phyloP scores from a whole-genome alignment of 208 protist species.

The Herpetomonas tarakana region DNA sequence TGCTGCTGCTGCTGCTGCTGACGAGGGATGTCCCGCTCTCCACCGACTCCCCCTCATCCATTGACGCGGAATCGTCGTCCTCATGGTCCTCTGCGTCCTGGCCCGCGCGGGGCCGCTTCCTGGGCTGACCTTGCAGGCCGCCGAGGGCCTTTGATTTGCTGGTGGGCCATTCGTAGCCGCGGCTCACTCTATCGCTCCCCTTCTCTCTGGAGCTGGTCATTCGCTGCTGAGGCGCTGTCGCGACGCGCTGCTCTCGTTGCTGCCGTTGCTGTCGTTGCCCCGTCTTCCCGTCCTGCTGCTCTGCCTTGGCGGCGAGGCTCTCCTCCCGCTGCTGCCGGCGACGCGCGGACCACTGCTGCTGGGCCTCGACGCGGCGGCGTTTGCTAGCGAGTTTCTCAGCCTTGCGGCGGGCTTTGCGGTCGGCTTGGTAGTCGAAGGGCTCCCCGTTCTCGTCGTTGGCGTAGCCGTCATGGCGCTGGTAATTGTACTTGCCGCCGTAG shows the following conservation, averaged over 20 bases:
- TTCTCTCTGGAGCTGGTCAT: too few species aligned
- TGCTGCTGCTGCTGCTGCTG: not conserved
- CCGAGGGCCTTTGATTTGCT: too few species aligned
- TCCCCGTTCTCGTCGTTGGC: constrained; percentile 16
- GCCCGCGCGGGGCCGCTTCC: not conserved
- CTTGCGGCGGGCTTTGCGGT: constrained; percentile 64
- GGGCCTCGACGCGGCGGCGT: constrained; percentile 45
- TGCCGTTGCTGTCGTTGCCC: constrained; percentile 1
- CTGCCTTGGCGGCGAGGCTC: constrained; percentile 10
- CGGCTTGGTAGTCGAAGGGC: constrained; percentile 30
- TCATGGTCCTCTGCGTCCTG: not conserved
- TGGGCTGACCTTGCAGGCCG: too few species aligned
- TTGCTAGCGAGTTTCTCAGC: constrained; percentile 42
- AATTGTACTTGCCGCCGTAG: not conserved
- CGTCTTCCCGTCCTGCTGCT: constrained; percentile 9
- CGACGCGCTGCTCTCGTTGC: constrained; percentile 4
- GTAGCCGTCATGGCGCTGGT: constrained; percentile 13
- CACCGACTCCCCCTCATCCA: constrained; percentile 4
- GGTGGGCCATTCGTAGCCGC: too few species aligned
- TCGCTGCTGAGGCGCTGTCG: too few species aligned
- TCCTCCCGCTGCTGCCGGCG: constrained; percentile 23
- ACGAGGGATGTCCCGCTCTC: not conserved
- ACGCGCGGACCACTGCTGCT: constrained; percentile 49
- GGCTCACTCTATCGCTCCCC: too few species aligned
- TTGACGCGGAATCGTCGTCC: not conserved